Percentiles rank a stretch among this genome's conserved stretches.
phyloP scores from a whole-genome alignment of 2,329 filamentous ascomycete species.

The Sporothrix pallida region DNA sequence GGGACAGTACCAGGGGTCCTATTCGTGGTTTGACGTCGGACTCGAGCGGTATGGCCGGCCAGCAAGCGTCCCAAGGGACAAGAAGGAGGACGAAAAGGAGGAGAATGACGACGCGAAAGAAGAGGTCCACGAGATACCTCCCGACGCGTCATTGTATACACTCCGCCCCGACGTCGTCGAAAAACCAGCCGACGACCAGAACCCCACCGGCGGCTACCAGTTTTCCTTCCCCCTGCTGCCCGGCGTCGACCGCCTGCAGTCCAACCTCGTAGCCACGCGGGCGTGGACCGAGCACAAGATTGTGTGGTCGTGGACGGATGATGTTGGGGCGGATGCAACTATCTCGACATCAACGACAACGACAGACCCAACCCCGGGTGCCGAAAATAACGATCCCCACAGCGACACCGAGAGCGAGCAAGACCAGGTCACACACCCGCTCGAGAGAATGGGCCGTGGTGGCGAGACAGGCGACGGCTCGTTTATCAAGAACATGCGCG shows the following conservation, averaged over 20 bases:
- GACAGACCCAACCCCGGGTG: neutral
- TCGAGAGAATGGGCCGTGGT: conserved; percentile 56
- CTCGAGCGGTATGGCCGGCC: conserved; percentile 59
- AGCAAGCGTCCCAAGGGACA: no score
- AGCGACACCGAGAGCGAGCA: conserved; percentile 39
- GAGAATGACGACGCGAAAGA: neutral
- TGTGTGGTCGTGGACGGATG: conserved; percentile 55
- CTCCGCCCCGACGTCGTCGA: neutral
- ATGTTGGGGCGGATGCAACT: neutral
- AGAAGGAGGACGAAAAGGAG: neutral
- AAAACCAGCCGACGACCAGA: neutral
- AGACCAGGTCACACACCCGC: conserved; percentile 38
- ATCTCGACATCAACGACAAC: neutral
- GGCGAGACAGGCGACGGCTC: conserved; percentile 57
- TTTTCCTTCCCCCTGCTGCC: conserved; percentile 50
- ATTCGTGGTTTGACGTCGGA: conserved; percentile 69
- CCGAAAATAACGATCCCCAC: neutral
- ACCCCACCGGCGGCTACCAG: conserved; percentile 27
- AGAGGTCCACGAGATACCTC: neutral
- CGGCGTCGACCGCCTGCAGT: conserved; percentile 53
- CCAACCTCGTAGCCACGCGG: conserved; percentile 50
- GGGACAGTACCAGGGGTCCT: conserved; percentile 56
- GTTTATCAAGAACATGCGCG: conserved; percentile 60
- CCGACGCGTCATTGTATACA: neutral
- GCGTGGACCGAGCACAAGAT: conserved; percentile 52